Percentiles rank a stretch among this genome's conserved stretches.
These are phyloP conservation scores for Clarireedia homoeocarpa DNA, from an alignment of 2,329 filamentous ascomycete species.

Conservation along the genomic window DNA sequence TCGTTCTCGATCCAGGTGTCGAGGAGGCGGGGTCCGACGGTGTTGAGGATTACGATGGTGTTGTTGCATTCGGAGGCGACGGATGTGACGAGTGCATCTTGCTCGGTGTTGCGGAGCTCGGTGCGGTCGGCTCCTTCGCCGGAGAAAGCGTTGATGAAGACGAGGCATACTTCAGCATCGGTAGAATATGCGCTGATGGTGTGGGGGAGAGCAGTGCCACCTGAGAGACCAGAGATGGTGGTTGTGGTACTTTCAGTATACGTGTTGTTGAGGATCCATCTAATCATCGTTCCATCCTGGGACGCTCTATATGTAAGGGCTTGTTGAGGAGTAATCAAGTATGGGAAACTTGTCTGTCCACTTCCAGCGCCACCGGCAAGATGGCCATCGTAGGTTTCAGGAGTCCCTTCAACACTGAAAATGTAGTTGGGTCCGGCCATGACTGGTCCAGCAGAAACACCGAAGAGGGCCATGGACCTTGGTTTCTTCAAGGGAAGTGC, in stretches of 20 bases:
- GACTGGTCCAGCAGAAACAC: conserved; percentile 42
- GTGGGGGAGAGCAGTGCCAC: conserved; percentile 83
- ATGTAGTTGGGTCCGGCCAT: conserved; percentile 52
- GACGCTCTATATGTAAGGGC: conserved; percentile 58
- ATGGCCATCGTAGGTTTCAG: conserved; percentile 29
- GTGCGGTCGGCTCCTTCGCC: conserved; percentile 63
- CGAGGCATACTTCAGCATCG: neutral
- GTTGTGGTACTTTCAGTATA: neutral
- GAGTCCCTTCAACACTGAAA: conserved; percentile 40
- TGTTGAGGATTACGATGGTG: conserved; percentile 61
- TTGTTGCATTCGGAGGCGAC: conserved; percentile 48
- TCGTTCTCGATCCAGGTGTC: conserved; percentile 65
- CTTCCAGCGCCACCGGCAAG: conserved; percentile 54
- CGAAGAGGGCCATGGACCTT: conserved; percentile 35
- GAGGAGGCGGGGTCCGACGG: conserved; percentile 42
- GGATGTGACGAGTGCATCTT: conserved; percentile 13
- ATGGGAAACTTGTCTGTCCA: conserved; percentile 72
- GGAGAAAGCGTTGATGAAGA: conserved; percentile 54
- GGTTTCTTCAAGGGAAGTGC: conserved; percentile 38
- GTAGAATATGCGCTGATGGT: conserved; percentile 59
- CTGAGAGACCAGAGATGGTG: conserved; percentile 45
- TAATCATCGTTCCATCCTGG: conserved; percentile 37
- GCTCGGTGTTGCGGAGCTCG: conserved; percentile 39
- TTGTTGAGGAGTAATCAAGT: conserved; percentile 65
- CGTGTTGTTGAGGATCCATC: neutral